These are phyloP conservation scores for Boletus subparvulus DNA, from an alignment of 768 basidiomycete genomes.

Conservation along the genomic window DNA sequence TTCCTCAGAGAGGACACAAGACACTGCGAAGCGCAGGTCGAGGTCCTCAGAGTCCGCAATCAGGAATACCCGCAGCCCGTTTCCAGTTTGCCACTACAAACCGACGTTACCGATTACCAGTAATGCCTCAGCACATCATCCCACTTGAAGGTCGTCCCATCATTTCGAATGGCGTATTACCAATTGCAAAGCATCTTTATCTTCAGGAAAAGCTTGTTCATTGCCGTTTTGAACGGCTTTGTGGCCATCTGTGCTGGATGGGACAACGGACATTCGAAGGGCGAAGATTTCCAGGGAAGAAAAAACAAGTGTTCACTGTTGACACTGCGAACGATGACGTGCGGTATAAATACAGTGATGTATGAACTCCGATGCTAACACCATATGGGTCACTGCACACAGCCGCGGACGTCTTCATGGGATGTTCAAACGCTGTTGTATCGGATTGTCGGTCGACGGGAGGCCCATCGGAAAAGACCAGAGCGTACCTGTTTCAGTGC, in stretches of 20 bases:
- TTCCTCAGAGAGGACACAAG: constrained; percentile 12
- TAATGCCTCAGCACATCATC: constrained; percentile 31
- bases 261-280: constrained; percentile 22
- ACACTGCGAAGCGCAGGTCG: constrained; percentile 8
- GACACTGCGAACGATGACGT: constrained; percentile 2
- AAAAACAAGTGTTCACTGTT: neutral
- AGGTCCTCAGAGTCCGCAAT: constrained; percentile 31
- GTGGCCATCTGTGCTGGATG: constrained; percentile 11
- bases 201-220: constrained; percentile 34
- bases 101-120: constrained; percentile 70
- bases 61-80: constrained; percentile 89
- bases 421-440: constrained; percentile 39
- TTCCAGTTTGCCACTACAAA: constrained; percentile 63
- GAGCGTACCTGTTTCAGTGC: constrained; percentile 67
- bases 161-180: constrained; percentile 41
- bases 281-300: neutral
- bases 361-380: constrained; percentile 24
- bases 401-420: constrained; percentile 17
- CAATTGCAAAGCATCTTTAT: constrained; percentile 56
- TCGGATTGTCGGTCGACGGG: neutral
- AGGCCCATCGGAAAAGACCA: neutral
- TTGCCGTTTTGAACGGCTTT: constrained; percentile 12
- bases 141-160: constrained; percentile 30
- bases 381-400: neutral
- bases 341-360: constrained; percentile 33